Percentiles rank a stretch among this genome's conserved stretches.
phyloP scores from a whole-genome alignment of 768 basidiomycete genomes.

The Trametes sanguinea region DNA sequence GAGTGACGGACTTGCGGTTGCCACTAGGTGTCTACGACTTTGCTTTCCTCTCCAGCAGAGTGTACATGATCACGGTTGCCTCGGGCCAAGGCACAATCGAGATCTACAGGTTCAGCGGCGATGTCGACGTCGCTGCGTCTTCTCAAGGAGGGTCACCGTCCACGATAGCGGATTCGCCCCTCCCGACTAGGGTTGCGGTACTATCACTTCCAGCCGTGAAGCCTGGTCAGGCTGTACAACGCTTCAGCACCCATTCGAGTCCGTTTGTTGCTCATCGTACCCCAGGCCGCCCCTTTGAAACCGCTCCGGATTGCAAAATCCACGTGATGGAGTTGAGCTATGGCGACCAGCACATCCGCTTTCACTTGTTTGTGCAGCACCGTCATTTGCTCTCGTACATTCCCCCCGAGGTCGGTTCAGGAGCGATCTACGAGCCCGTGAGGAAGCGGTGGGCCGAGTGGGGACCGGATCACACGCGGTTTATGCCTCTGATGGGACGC shows the following conservation, averaged over 20 bases:
- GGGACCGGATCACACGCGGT: slow-evolving; percentile 40
- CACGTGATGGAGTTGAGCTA: slow-evolving; percentile 34
- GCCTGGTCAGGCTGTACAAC: slow-evolving; percentile 14
- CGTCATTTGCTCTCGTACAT: slow-evolving; percentile 29
- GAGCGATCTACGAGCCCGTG: background rate
- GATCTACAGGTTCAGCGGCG: slow-evolving; percentile 41
- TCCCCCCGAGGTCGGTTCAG: background rate
- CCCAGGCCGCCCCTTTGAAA: slow-evolving; percentile 27
- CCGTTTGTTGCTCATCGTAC: slow-evolving; percentile 29
- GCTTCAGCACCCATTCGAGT: slow-evolving; percentile 31
- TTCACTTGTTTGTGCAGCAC: slow-evolving; percentile 39
- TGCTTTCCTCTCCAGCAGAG: slow-evolving; percentile 46
- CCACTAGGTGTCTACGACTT: slow-evolving; percentile 43
- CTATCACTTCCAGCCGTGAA: slow-evolving; percentile 30
- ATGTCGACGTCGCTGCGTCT: background rate
- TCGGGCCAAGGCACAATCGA: slow-evolving; percentile 41
- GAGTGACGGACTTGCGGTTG: slow-evolving; percentile 19
- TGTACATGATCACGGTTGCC: slow-evolving; percentile 44
- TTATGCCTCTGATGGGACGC: slow-evolving; percentile 30
- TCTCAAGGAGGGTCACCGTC: background rate
- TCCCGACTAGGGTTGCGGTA: slow-evolving; percentile 23
- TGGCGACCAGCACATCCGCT: slow-evolving; percentile 24
- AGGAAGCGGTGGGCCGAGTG: slow-evolving; percentile 40
- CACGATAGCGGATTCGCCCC: background rate
- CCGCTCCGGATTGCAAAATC: slow-evolving; percentile 27